Base-by-base conservation (phyloP, 768 basidiomycete species). In the Rhodotorula diobovata region DNA sequence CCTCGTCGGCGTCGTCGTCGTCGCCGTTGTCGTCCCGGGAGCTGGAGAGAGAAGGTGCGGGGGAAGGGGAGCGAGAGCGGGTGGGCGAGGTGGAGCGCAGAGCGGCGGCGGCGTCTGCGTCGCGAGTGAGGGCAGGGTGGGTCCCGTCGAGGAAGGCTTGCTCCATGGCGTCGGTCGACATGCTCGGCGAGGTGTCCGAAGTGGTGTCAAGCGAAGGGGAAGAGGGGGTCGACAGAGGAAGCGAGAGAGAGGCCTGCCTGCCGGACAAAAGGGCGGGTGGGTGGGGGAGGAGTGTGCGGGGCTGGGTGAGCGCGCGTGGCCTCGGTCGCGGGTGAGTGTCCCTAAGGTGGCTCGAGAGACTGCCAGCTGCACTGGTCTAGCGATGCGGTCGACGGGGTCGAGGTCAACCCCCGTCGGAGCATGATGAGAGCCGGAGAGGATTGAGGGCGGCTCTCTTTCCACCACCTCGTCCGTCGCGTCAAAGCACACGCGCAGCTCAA, bases 121-220 rank as follows among this genome's bases (percentile, higher is more conserved):
- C 57, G 34, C 73, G 70, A 2, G 41, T n/a, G 41, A 75, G 68
- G 32, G 71, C 71, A 28, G 74, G 74, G 56, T 75, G 74, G 20
- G 74, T 72, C 2, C 74, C 74, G 50, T 75, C 71, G 61, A 75
- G 61, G 66, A 68, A 72, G 21, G 58, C 59, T n/a, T 69, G 68
- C 63, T 75, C 74, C 32, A 66, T 57, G 2, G 4, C 6, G 48
- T 67, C 61, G 55, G 56, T 60, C 3, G n/a, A 48, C 53, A 56
- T 68, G 35, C 23, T 53, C 30, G 18, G 37, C 41, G 59, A 28
- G 30, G 1, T 5, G 48, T 8, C 7, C 28, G 28, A 2, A 28
- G 37, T 0, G 4, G 45, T 1, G 5, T 12, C 23, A 18, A 20
- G 34, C 11, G 34, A 18, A n/a, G 63, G 28, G 25, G 9, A 43